A percentile compares a stretch with the other conserved stretches of the same genome.
These are phyloP conservation scores for Coemansia sp. DNA, from an alignment of 192 early-diverging fungal species.

Conservation along the genomic window DNA sequence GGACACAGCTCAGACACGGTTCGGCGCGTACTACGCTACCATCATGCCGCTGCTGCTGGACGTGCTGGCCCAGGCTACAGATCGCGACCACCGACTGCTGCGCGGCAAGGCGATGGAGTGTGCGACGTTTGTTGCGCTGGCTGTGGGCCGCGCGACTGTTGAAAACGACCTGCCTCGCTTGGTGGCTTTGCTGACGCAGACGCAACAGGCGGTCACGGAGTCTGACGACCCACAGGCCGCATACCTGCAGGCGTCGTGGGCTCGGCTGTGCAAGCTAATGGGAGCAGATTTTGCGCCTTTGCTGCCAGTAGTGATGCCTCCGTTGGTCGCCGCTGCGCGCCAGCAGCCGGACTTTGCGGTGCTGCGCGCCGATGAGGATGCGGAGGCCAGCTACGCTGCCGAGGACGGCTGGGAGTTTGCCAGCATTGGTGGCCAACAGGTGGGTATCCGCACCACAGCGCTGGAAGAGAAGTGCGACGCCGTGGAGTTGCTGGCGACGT, in stretches of 20 bases:
- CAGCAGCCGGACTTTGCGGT: slow-evolving; percentile 92
- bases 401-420: slow-evolving; percentile 99
- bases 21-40: slow-evolving; percentile 83
- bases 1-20: slow-evolving; percentile 89
- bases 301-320: slow-evolving; percentile 87
- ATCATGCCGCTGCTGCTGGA: slow-evolving; percentile 97
- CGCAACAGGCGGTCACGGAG: slow-evolving; percentile 80
- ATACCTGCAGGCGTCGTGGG: slow-evolving; percentile 95
- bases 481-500: slow-evolving; percentile 95
- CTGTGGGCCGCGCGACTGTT: slow-evolving; percentile 90
- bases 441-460: slow-evolving; percentile 92
- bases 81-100: slow-evolving; percentile 85
- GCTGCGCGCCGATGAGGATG: slow-evolving; percentile 78
- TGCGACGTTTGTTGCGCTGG: slow-evolving; percentile 89
- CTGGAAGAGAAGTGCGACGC: slow-evolving; percentile 98
- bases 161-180: slow-evolving; percentile 75
- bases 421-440: slow-evolving; percentile 84
- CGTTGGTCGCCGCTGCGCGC: slow-evolving; percentile 79
- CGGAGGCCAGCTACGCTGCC: slow-evolving; percentile 83
- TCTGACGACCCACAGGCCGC: slow-evolving; percentile 90
- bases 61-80: slow-evolving; percentile 78
- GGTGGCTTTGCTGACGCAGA: slow-evolving; percentile 74
- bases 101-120: slow-evolving; percentile 98
- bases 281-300: slow-evolving; percentile 93
- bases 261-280: slow-evolving; percentile 93